Base-by-base conservation (phyloP, 2,329 filamentous ascomycete genomes). In the Cytospora piceicola region DNA sequence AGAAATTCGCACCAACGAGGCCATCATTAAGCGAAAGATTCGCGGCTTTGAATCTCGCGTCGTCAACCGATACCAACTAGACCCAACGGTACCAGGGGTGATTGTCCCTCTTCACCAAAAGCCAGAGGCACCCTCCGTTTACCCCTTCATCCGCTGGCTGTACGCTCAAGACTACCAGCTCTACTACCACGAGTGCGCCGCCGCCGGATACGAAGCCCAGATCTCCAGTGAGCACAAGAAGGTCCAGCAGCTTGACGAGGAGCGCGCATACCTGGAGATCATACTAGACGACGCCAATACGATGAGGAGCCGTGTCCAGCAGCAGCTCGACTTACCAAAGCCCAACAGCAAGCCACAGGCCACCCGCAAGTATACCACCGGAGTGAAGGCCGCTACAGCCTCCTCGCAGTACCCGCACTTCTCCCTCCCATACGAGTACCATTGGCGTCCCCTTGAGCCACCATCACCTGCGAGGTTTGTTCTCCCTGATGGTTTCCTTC, bases 141-240 rank as follows among this genome's bases (percentile, higher is more conserved):
- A 5, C 29, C 36, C 53, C 22, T 9, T 63, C 7, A 27, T 63
- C 22, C 61, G 61, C 24, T 63, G 61, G 61, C 51, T 34, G 42
- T 57, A 51, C n/a, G 55, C 53, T 4, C 53, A 63, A 12, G 39
- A 49, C 32, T 17, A 17, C 30, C 39, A 57, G 22, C 7, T 36
- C 42, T 46, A 63, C 39, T 29, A 46, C 2, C 61, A 57, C 20
- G 61, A 63, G 42, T 52, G 61, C 24, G 55, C 61, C 22, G 54
- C 57, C 42, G 42, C 61, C 34, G 32, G 17, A 20, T 52, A 57
- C 22, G 30, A 29, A 4, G 42, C 39, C 3, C 61, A 63, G 42
- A 22, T 63, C 14, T 20, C 24, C 7, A 15, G 56, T 17, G 56
- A 63, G 7, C 49, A 4, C 22, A 24, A 36, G 29, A 51, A 20